phyloP scores from a whole-genome alignment of 108 stramenopile species.

The Cyclotella baltica region DNA sequence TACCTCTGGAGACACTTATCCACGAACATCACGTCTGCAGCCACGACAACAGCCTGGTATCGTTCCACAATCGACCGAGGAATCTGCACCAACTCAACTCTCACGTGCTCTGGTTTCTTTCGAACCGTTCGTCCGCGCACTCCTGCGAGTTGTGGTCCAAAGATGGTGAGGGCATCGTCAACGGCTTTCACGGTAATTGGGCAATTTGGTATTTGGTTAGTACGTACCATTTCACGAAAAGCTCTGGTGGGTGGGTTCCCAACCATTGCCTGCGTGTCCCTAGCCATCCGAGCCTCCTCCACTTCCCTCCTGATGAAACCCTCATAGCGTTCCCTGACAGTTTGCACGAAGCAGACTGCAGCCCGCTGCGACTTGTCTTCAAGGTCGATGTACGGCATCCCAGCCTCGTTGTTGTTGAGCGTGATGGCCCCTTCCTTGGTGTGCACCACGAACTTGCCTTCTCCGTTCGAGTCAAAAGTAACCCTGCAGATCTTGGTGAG shows the following conservation, averaged over 20 bases:
- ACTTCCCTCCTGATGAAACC: not conserved
- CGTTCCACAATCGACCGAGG: not conserved
- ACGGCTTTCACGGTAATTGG: not conserved
- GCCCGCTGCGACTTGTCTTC: not conserved
- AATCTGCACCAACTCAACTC: not conserved
- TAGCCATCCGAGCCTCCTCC: not conserved
- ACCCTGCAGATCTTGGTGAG: conserved; percentile 12
- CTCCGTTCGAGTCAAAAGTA: conserved; percentile 12
- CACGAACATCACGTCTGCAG: not conserved
- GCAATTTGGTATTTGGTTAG: too few relatives aligned
- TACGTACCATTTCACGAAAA: too few relatives aligned
- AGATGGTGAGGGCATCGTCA: too few relatives aligned
- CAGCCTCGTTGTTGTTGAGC: conserved; percentile 17
- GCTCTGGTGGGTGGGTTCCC: too few relatives aligned
- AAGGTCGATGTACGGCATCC: conserved; percentile 11
- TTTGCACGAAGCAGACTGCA: conserved; percentile 12
- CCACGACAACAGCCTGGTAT: not conserved
- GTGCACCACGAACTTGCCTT: conserved; percentile 23
- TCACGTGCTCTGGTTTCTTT: not conserved
- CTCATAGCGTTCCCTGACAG: conserved; percentile 12
- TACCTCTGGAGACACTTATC: not conserved
- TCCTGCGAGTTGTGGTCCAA: too few relatives aligned
- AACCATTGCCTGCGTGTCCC: not conserved
- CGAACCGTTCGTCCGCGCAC: too few relatives aligned
- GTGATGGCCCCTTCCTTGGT: conserved; percentile 9